phyloP scores from a whole-genome alignment of 192 early-diverging fungal genomes.

The Entomortierella parvispora region DNA sequence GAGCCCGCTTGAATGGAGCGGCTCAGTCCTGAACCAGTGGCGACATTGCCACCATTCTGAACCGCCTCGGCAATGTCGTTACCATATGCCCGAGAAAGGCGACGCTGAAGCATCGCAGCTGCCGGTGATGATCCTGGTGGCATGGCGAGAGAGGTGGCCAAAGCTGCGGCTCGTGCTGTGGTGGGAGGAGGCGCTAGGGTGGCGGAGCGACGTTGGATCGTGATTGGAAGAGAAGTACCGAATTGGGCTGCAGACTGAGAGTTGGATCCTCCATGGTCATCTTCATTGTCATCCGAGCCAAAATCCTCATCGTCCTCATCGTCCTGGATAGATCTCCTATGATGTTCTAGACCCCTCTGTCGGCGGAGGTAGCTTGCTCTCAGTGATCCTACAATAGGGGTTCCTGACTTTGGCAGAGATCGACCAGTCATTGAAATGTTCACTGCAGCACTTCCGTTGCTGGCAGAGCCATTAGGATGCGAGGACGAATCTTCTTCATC shows the following conservation, averaged over 20 bases:
- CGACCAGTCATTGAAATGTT: slow-evolving; percentile 3
- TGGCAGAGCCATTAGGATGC: slow-evolving; percentile 7
- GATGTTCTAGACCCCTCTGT: slow-evolving; percentile 27
- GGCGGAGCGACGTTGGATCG: slow-evolving; percentile 25
- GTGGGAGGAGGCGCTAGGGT: slow-evolving; percentile 9
- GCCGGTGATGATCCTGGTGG: slow-evolving; percentile 47
- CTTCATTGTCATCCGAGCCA: slow-evolving; percentile 20
- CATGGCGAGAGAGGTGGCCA: slow-evolving; percentile 33
- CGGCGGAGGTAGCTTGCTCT: slow-evolving; percentile 40
- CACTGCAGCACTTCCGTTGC: neutral
- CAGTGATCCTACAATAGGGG: slow-evolving; percentile 39
- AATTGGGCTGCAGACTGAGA: slow-evolving; percentile 3
- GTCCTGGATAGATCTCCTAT: slow-evolving; percentile 15
- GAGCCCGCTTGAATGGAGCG: no score
- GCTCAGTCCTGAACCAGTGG: slow-evolving; percentile 1
- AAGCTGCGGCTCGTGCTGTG: slow-evolving; percentile 19
- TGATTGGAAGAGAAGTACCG: slow-evolving; percentile 44
- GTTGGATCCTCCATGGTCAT: neutral
- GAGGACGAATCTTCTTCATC: neutral
- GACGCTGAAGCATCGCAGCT: slow-evolving; percentile 47
- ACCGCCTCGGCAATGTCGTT: slow-evolving; percentile 8
- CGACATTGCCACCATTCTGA: neutral
- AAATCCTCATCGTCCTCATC: slow-evolving; percentile 4
- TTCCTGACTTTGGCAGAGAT: slow-evolving; percentile 15
- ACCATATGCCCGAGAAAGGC: slow-evolving; percentile 39